Evolutionary conservation across 1,139 yeast species (phyloP).

Genomic region (Spathaspora sp.): DNA sequence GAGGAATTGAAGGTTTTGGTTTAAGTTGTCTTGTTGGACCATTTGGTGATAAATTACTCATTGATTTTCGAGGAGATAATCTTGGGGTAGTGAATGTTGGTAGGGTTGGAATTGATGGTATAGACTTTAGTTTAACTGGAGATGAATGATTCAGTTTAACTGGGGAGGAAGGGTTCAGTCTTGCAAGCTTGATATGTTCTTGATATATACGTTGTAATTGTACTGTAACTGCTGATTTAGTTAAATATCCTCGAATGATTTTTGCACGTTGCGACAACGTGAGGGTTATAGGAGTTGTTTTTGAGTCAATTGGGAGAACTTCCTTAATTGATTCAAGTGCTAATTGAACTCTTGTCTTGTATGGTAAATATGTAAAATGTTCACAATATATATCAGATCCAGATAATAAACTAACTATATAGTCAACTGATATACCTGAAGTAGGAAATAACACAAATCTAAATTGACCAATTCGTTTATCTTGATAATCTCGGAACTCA

Average conservation of each 20-base stretch:
- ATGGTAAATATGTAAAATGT: conserved; percentile 28
- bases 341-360: conserved; percentile 17
- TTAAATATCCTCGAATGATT: conserved; percentile 49
- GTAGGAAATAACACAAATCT: conserved; percentile 46
- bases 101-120: conserved; percentile 6
- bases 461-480: conserved; percentile 27
- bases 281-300: conserved; percentile 12
- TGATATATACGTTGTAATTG: conserved; percentile 62
- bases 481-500: conserved; percentile 25
- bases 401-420: conserved; percentile 29
- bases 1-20: conserved; percentile 25
- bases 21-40: conserved; percentile 16
- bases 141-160: conserved; percentile 4
- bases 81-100: conserved; percentile 6
- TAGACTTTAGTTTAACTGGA: background rate
- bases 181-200: conserved; percentile 21
- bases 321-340: conserved; percentile 20
- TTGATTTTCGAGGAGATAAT: conserved; percentile 20
- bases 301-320: conserved; percentile 8
- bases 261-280: conserved; percentile 39
- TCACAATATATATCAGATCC: conserved; percentile 50
- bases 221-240: conserved; percentile 53
- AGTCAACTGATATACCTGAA: conserved; percentile 41
- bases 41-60: conserved; percentile 13
- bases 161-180: conserved; percentile 2